These are phyloP conservation scores for Pleurotus ostreatus DNA, from an alignment of 768 basidiomycete genomes.

Conservation along the genomic window DNA sequence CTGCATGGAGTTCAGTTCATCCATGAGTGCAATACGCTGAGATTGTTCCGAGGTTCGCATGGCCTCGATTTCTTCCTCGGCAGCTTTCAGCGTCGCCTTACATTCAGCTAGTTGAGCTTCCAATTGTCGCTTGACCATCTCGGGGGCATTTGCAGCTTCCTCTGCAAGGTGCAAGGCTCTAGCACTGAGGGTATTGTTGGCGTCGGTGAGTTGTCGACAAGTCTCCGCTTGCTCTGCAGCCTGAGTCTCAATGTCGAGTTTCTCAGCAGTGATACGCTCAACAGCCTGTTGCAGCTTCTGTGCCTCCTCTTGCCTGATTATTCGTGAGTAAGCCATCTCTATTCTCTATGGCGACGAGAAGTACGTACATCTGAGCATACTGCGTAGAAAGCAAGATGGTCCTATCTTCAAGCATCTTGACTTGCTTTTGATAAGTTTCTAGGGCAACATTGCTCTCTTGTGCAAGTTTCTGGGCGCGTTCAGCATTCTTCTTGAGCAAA, in stretches of 20 bases:
- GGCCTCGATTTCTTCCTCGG: slow-evolving; percentile 62
- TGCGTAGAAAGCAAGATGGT: slow-evolving; percentile 48
- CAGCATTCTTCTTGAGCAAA: slow-evolving; percentile 87
- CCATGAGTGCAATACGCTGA: slow-evolving; percentile 80
- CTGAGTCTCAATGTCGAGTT: slow-evolving; percentile 62
- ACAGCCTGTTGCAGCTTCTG: slow-evolving; percentile 55
- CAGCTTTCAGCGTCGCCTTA: slow-evolving; percentile 56
- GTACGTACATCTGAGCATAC: slow-evolving; percentile 54
- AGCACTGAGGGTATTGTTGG: slow-evolving; percentile 74
- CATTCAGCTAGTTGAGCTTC: slow-evolving; percentile 61
- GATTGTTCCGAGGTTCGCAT: slow-evolving; percentile 71
- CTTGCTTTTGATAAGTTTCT: slow-evolving; percentile 90
- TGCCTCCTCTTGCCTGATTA: slow-evolving; percentile 61
- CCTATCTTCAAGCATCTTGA: slow-evolving; percentile 74
- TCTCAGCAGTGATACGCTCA: slow-evolving; percentile 58
- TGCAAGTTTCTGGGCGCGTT: slow-evolving; percentile 86
- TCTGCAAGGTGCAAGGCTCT: slow-evolving; percentile 67
- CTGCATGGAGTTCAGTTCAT: slow-evolving; percentile 83
- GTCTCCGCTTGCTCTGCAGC: slow-evolving; percentile 74
- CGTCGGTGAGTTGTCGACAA: slow-evolving; percentile 67
- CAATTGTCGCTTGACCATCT: slow-evolving; percentile 58
- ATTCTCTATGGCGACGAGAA: slow-evolving; percentile 3
- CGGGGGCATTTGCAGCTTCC: slow-evolving; percentile 56
- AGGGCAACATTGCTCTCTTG: slow-evolving; percentile 75
- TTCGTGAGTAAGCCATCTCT: slow-evolving; percentile 9